Evolutionary conservation across 2,329 filamentous ascomycete genomes (phyloP), one percentile per base, ranked within the genome.

Genomic region (Colletotrichum zoysiae): DNA sequence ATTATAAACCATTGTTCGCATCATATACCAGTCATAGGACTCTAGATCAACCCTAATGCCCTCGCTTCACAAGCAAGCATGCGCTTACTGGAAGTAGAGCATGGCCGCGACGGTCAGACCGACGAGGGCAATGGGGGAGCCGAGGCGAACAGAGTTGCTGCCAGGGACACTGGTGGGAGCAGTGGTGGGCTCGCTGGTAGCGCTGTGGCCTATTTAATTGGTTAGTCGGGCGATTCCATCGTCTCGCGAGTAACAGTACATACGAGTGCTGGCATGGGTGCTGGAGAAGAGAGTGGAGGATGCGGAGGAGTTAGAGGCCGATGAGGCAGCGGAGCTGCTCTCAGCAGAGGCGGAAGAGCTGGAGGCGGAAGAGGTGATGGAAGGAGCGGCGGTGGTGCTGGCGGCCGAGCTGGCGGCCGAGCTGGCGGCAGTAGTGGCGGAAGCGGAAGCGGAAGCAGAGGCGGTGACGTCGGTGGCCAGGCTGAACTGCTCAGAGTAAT

Each of bases 401-500:
- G 62, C 65, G 42, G 66, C 71, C 42, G 26, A 51, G n/a, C n/a
- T n/a, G n/a, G n/a, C n/a, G n/a, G n/a, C n/a, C n/a, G 53, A 51
- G 59, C 65, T 73, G 35, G 75, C 67, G 23, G 71, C 65, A 44
- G 42, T 12, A 42, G 40, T 18, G 40, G 70, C 65, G 58, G 62
- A 73, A 62, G 56, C 65, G 30, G 71, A 63, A 44, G 62, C 65
- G 8, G 72, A 64, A 23, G 69, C 65, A 33, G 74, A 61, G 53
- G 72, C 70, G 42, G 75, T 53, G 75, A 75, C 75, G 33, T 63
- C 75, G 74, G 66, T 76, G 30, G 73, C 77, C 61, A 84, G 74
- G 9, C 73, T 18, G 78, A 85, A 87, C 77, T 79, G 79, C 16
- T 70, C 5, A 75, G 82, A 84, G 82, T 84, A 87, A 84, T 87